These are phyloP conservation scores for Chlamydomonas schloesseri DNA, from an alignment of 139 green algal species.

Conservation along the genomic window DNA sequence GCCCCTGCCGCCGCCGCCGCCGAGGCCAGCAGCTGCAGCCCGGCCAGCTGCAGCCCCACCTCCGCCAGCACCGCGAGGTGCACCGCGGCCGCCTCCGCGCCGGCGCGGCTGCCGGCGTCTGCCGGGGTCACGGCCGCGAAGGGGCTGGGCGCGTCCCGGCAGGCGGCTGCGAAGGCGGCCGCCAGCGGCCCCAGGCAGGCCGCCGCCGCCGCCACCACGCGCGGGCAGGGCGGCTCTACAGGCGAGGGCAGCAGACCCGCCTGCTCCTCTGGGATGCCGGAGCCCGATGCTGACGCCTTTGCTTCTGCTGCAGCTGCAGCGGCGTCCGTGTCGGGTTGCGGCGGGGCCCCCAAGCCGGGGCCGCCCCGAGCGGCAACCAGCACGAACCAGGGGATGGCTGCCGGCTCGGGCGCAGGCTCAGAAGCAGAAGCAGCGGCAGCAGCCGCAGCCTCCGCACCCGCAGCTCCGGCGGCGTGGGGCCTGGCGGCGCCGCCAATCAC, in stretches of 20 bases:
- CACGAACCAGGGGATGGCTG: too few species aligned
- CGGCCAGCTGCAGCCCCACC: conserved; percentile 24
- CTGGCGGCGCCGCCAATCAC: too few species aligned
- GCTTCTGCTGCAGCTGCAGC: not conserved
- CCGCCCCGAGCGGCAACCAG: not conserved
- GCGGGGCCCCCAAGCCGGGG: not conserved
- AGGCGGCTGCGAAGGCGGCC: not conserved
- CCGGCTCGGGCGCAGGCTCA: too few species aligned
- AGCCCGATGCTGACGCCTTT: too few species aligned
- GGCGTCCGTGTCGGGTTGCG: not conserved
- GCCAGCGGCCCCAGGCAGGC: not conserved
- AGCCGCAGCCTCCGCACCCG: too few species aligned
- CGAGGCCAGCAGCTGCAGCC: not conserved
- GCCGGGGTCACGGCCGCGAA: too few species aligned
- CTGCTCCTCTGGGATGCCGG: too few species aligned
- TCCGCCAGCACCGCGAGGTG: not conserved
- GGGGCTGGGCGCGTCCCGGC: not conserved
- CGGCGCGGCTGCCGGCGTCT: too few species aligned
- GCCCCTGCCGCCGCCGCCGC: not conserved
- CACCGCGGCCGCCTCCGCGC: not conserved
- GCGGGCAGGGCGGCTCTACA: not conserved
- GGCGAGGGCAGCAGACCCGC: too few species aligned
- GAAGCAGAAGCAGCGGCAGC: too few species aligned
- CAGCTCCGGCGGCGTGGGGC: too few species aligned
- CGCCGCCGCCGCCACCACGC: not conserved